Evolutionary conservation across 2,329 filamentous ascomycete genomes (phyloP).

Genomic region (Aureobasidium sp.): DNA sequence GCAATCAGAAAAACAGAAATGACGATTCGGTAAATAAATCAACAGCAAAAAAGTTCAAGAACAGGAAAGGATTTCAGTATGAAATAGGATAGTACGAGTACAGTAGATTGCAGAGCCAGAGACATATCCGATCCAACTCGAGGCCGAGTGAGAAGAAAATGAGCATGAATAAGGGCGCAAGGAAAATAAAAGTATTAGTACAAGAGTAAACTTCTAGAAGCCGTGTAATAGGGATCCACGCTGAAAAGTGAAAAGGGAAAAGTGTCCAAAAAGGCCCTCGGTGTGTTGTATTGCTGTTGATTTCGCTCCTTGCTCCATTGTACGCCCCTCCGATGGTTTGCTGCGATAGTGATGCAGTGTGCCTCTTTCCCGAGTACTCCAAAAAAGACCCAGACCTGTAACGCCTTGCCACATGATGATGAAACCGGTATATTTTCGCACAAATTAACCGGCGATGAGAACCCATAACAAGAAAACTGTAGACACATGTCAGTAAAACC

Average conservation of each 20-base stretch:
- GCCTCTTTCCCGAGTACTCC: not conserved
- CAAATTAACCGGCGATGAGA: constrained; percentile 25
- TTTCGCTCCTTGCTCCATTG: not conserved
- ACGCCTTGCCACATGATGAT: not conserved
- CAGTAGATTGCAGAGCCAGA: no score
- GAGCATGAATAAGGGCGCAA: no score
- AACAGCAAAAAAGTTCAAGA: no score
- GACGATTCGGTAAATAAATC: not conserved
- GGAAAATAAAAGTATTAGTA: not conserved
- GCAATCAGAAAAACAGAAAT: not conserved
- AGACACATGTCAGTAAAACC: not conserved
- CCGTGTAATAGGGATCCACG: not conserved
- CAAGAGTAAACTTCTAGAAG: not conserved
- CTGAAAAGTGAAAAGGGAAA: not conserved
- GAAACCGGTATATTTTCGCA: not conserved
- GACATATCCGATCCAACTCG: no score
- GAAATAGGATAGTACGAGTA: no score
- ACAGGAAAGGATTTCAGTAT: no score
- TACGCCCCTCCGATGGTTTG: not conserved
- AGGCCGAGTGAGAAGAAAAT: no score
- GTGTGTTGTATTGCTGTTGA: not conserved
- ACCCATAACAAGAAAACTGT: constrained; percentile 32
- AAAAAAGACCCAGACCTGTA: not conserved
- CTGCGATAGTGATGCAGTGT: not conserved
- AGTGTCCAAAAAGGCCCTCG: not conserved